These are phyloP conservation scores for Tylopilus cervinicoccineus DNA, from an alignment of 768 basidiomycete genomes.

Conservation along the genomic window DNA sequence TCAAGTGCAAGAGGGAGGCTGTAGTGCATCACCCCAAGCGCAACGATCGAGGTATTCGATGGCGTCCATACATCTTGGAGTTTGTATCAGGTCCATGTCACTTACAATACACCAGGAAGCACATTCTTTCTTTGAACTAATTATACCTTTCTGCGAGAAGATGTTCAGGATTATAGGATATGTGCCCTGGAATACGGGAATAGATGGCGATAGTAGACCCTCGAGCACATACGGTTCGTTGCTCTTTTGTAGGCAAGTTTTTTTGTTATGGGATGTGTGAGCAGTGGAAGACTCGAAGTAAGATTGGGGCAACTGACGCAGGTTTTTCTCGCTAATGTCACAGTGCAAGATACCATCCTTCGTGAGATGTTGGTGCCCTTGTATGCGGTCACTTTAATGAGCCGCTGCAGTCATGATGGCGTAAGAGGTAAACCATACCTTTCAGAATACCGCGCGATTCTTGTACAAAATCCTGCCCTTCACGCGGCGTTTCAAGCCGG, in stretches of 20 bases:
- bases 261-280: neutral
- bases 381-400: neutral
- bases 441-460: constrained; percentile 11
- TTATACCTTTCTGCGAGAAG: no score
- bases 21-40: no score
- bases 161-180: neutral
- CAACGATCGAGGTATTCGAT: no score
- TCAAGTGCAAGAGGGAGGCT: no score
- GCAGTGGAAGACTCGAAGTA: neutral
- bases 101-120: no score
- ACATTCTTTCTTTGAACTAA: no score
- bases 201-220: neutral
- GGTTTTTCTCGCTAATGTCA: constrained; percentile 33
- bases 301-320: neutral
- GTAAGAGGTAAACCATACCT: neutral
- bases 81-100: no score
- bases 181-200: neutral
- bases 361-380: constrained; percentile 18
- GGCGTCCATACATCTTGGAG: no score
- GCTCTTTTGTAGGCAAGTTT: neutral
- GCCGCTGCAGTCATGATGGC: neutral
- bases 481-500: neutral
- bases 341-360: constrained; percentile 26
- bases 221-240: neutral
- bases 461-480: constrained; percentile 17